Evolutionary conservation across 192 early-diverging fungal genomes (phyloP).

Genomic region (Coemansia sp.): DNA sequence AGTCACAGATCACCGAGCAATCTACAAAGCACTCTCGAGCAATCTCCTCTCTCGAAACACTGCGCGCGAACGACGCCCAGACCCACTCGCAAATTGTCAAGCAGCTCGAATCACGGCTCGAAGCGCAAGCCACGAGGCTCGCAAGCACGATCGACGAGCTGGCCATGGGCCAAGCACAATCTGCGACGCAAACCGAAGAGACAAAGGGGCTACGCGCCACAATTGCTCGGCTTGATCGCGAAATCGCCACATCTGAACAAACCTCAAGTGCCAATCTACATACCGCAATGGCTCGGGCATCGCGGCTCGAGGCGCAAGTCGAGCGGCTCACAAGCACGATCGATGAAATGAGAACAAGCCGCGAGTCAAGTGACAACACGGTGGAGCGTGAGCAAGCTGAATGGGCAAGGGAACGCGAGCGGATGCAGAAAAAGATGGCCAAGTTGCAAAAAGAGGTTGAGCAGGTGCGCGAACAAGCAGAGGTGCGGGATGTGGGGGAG

Average conservation of each 20-base stretch:
- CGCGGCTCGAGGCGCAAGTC: slow-evolving; percentile 14
- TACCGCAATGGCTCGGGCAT: too few relatives aligned
- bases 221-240: neutral
- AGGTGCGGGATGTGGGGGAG: slow-evolving; percentile 52
- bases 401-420: slow-evolving; percentile 47
- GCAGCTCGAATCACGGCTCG: too few relatives aligned
- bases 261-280: slow-evolving; percentile 22
- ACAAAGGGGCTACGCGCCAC: slow-evolving; percentile 22
- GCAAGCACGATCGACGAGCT: too few relatives aligned
- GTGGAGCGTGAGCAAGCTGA: slow-evolving; percentile 10
- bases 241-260: slow-evolving; percentile 28
- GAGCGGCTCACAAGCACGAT: too few relatives aligned
- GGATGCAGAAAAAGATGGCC: slow-evolving; percentile 33
- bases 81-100: neutral
- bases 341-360: too few relatives aligned
- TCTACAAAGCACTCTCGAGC: slow-evolving; percentile 23
- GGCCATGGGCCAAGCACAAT: slow-evolving; percentile 18
- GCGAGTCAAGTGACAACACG: too few relatives aligned
- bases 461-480: slow-evolving; percentile 32
- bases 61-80: slow-evolving; percentile 18
- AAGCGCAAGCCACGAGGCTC: too few relatives aligned
- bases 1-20: slow-evolving; percentile 11
- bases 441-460: slow-evolving; percentile 36
- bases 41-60: slow-evolving; percentile 13
- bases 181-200: slow-evolving; percentile 39